Percentiles rank a stretch among this genome's conserved stretches.
Conservation (phyloP, 139 green algal genomes). For the Auxenochlorella protothecoides region DNA sequence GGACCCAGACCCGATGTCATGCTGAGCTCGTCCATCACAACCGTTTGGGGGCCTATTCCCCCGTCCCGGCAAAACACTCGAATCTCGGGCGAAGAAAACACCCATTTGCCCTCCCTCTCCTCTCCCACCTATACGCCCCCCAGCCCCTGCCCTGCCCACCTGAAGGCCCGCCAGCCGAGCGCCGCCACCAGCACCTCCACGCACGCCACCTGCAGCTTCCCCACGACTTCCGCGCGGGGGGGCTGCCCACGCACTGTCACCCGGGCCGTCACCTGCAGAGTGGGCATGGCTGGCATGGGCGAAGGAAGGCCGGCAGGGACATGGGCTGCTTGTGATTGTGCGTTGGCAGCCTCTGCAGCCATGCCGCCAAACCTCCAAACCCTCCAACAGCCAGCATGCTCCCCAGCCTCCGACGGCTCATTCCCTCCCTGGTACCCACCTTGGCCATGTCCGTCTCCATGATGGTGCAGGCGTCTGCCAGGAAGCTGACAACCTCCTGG, state of each 20-base stretch:
- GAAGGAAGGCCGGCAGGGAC: too few species aligned
- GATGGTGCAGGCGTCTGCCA: slow-evolving; percentile 39
- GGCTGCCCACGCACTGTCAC: slow-evolving; percentile 7
- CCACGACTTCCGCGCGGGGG: slow-evolving; percentile 29
- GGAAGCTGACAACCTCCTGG: slow-evolving; percentile 14
- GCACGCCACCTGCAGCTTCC: slow-evolving; percentile 52
- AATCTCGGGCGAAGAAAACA: not conserved
- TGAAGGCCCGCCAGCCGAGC: slow-evolving; percentile 58
- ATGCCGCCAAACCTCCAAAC: too few species aligned
- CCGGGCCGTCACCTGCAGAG: not conserved
- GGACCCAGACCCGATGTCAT: too few species aligned
- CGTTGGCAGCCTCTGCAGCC: too few species aligned
- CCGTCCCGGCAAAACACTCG: too few species aligned
- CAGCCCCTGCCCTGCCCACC: slow-evolving; percentile 7
- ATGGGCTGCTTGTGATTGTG: too few species aligned
- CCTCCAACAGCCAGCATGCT: too few species aligned
- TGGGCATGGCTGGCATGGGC: too few species aligned
- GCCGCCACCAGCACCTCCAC: slow-evolving; percentile 68
- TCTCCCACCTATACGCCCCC: not conserved
- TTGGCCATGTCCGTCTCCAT: slow-evolving; percentile 43
- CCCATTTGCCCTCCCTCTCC: not conserved
- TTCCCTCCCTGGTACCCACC: too few species aligned
- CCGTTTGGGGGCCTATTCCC: too few species aligned
- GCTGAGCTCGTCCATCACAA: too few species aligned
- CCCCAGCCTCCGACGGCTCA: too few species aligned